Conservation (phyloP, 139 green algal genomes). For the Zygnema cylindricum region DNA sequence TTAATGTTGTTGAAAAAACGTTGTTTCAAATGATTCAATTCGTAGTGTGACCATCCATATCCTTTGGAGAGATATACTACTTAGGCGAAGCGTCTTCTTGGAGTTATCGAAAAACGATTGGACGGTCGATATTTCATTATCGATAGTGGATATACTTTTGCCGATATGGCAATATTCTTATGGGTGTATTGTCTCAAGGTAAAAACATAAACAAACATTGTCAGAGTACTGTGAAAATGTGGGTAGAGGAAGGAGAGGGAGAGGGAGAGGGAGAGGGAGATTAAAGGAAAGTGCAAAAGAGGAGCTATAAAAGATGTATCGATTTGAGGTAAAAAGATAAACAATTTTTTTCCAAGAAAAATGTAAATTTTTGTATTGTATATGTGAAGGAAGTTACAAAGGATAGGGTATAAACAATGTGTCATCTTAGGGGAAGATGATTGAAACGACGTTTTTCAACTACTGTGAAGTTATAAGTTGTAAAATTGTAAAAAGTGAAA, state of each 20-base stretch:
- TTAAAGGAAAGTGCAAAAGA: not conserved
- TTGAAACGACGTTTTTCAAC: no score
- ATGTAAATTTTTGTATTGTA: not conserved
- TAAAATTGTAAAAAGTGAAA: no score
- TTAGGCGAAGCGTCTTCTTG: slow-evolving; percentile 54
- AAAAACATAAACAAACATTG: not conserved
- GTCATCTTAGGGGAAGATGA: no score
- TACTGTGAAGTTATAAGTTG: no score
- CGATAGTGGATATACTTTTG: slow-evolving; percentile 61
- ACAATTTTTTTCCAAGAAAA: not conserved
- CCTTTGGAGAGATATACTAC: slow-evolving; percentile 60
- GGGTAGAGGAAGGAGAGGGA: not conserved
- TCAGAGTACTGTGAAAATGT: not conserved
- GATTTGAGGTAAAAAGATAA: not conserved
- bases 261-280: not conserved
- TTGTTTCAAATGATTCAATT: not conserved
- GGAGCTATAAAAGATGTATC: not conserved
- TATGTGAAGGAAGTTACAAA: no score
- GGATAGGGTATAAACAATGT: no score
- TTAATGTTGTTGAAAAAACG: not conserved
- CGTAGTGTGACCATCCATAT: slow-evolving; percentile 58
- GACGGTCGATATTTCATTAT: slow-evolving; percentile 55
- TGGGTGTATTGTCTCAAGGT: slow-evolving; percentile 50
- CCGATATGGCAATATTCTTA: slow-evolving; percentile 64
- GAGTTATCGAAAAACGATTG: slow-evolving; percentile 52